These are phyloP conservation scores for Micractinium conductrix DNA, from an alignment of 139 green algal species.

Conservation along the genomic window DNA sequence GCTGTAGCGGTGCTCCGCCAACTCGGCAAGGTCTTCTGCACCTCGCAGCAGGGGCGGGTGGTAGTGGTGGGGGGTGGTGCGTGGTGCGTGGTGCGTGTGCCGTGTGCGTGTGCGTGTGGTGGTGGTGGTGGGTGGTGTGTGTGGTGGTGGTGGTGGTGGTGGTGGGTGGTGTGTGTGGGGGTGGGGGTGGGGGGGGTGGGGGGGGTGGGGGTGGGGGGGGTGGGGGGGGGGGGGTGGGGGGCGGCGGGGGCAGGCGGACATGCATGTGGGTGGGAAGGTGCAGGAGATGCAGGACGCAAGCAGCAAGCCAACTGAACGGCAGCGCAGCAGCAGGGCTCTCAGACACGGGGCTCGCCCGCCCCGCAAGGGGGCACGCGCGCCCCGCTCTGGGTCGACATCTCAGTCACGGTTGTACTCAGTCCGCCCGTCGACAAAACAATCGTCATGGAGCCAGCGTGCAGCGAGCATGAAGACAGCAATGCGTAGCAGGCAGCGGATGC, in stretches of 20 bases:
- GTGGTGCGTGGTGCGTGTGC: neutral
- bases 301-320: neutral
- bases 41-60: neutral
- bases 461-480: neutral
- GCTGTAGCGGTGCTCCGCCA: slow-evolving; percentile 55
- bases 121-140: neutral
- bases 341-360: slow-evolving; percentile 45
- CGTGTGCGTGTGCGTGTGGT: neutral
- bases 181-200: neutral
- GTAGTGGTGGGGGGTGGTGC: neutral
- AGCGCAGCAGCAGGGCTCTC: slow-evolving; percentile 37
- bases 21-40: slow-evolving; percentile 70
- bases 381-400: slow-evolving; percentile 67
- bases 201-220: too few species aligned
- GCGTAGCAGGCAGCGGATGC: neutral
- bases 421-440: slow-evolving; percentile 81
- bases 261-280: neutral
- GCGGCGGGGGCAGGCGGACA: too few species aligned
- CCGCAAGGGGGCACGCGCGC: slow-evolving; percentile 33
- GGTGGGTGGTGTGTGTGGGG: neutral
- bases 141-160: neutral
- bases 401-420: slow-evolving; percentile 71
- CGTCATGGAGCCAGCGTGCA: slow-evolving; percentile 58
- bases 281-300: neutral
- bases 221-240: too few species aligned